phyloP scores from a whole-genome alignment of 2,329 filamentous ascomycete genomes.

The Aspergillus jensenii region DNA sequence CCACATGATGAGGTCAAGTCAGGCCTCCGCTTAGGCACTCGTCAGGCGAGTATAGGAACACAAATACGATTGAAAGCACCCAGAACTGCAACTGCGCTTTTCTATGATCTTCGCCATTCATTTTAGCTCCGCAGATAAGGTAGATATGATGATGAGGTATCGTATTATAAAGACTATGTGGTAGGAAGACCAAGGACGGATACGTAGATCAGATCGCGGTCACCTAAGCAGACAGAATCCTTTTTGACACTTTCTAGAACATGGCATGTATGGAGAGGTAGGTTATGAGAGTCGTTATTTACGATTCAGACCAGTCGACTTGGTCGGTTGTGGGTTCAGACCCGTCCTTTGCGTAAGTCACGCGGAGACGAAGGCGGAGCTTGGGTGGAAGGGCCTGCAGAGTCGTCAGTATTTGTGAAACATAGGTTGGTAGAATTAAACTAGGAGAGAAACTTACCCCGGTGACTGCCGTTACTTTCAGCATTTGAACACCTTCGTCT shows the following conservation, averaged over 20 bases:
- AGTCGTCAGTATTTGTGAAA: conserved; percentile 26
- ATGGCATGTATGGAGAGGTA: not conserved
- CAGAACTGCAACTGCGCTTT: not conserved
- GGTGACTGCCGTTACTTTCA: conserved; percentile 81
- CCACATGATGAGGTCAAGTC: not conserved
- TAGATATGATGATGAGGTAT: not conserved
- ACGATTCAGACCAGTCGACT: conserved; percentile 91
- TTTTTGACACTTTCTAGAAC: conserved; percentile 2
- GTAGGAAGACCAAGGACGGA: not conserved
- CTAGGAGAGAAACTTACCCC: conserved; percentile 68
- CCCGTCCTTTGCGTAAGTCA: conserved; percentile 73
- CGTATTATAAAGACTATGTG: conserved; percentile 6
- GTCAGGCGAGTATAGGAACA: not conserved
- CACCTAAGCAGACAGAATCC: conserved; percentile 3
- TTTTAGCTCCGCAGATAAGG: not conserved
- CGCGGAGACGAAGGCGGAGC: conserved; percentile 79
- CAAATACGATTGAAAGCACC: too few species aligned
- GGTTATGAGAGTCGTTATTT: conserved; percentile 2
- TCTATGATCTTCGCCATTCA: not conserved
- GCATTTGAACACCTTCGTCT: conserved; percentile 82
- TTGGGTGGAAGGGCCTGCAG: conserved; percentile 65
- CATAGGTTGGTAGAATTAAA: not conserved
- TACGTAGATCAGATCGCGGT: not conserved
- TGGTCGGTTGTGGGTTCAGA: conserved; percentile 78
- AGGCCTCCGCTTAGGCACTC: not conserved